These are phyloP conservation scores for Paratrimastix pyriformis DNA, from an alignment of 78 protist genomes.

Conservation along the genomic window DNA sequence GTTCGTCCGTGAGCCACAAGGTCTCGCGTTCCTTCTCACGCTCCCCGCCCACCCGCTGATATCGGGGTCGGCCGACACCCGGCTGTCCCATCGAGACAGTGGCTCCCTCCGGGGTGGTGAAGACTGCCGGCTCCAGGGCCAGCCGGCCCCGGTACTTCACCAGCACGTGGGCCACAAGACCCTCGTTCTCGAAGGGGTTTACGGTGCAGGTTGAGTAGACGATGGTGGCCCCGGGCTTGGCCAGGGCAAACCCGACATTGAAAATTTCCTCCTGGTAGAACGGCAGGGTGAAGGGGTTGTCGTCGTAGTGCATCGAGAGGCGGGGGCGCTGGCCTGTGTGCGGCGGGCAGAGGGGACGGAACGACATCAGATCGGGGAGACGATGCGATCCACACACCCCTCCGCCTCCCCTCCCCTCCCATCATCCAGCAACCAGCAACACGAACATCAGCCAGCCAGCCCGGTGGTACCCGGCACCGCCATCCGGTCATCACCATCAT, in stretches of 20 bases:
- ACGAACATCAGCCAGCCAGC: too few relatives aligned
- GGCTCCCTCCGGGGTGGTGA: too few relatives aligned
- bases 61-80: too few relatives aligned
- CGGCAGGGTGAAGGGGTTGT: not conserved
- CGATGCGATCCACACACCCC: too few relatives aligned
- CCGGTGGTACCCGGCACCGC: too few relatives aligned
- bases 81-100: too few relatives aligned
- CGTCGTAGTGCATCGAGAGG: not conserved
- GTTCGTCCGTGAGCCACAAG: not conserved
- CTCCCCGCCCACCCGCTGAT: too few relatives aligned
- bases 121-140: too few relatives aligned
- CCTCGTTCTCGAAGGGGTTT: not conserved
- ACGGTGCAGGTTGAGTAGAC: constrained; percentile 1
- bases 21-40: not conserved
- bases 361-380: too few relatives aligned
- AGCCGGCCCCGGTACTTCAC: not conserved
- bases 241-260: not conserved
- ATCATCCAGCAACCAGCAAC: too few relatives aligned
- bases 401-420: too few relatives aligned
- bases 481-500: too few relatives aligned
- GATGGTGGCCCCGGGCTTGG: not conserved
- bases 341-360: not conserved
- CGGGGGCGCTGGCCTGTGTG: not conserved
- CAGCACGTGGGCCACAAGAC: not conserved
- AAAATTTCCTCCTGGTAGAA: not conserved